phyloP scores from a whole-genome alignment of 139 green algal species.

The Chlamydomonas asymmetrica region DNA sequence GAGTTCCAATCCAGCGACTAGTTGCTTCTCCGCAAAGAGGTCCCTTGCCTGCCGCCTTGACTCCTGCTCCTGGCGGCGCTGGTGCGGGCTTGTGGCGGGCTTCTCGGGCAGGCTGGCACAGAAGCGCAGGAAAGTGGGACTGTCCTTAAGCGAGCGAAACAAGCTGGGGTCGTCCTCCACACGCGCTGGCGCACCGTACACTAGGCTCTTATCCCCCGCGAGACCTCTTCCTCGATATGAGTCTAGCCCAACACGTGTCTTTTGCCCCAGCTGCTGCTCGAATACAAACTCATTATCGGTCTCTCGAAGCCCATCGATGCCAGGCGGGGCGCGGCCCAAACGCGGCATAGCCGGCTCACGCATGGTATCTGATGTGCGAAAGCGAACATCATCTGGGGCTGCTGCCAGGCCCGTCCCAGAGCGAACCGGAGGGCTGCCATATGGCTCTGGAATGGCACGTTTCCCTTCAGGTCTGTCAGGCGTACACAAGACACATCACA shows the following conservation, averaged over 20 bases:
- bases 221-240: conserved; percentile 33
- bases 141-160: conserved; percentile 45
- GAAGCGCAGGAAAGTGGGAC: conserved; percentile 43
- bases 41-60: no score
- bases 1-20: no score
- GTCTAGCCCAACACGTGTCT: conserved; percentile 33
- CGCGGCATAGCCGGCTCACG: conserved; percentile 36
- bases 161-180: conserved; percentile 41
- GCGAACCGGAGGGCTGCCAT: conserved; percentile 27
- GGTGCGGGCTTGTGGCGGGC: conserved; percentile 33
- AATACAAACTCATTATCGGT: conserved; percentile 37
- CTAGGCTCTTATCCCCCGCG: conserved; percentile 38
- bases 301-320: conserved; percentile 34
- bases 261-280: conserved; percentile 38
- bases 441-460: conserved; percentile 30
- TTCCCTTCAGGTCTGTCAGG: conserved; percentile 37
- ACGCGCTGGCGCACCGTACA: conserved; percentile 19
- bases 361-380: background rate
- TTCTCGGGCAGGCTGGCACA: conserved; percentile 35
- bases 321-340: conserved; percentile 19
- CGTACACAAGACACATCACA: background rate
- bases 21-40: no score
- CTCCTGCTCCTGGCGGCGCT: conserved; percentile 29
- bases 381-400: background rate
- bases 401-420: background rate